These are phyloP conservation scores for Ogataea methanolica DNA, from an alignment of 805 yeast species.

Conservation along the genomic window DNA sequence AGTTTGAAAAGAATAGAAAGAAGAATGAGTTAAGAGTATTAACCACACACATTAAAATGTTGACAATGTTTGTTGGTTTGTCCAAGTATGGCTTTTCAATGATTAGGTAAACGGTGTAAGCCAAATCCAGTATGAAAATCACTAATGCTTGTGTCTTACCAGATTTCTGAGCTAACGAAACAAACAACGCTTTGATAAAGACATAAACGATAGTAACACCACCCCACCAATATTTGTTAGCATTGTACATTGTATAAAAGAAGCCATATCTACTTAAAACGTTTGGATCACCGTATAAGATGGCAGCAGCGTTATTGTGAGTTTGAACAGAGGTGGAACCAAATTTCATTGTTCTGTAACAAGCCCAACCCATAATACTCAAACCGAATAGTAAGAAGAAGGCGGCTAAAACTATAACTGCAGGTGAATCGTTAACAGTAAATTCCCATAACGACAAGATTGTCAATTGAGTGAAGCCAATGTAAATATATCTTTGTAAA, in stretches of 20 bases:
- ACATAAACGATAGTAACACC: slow-evolving; percentile 55
- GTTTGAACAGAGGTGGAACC: slow-evolving; percentile 57
- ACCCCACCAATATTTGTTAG: slow-evolving; percentile 81
- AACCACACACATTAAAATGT: slow-evolving; percentile 68
- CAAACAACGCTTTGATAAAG: slow-evolving; percentile 64
- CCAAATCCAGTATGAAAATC: slow-evolving; percentile 70
- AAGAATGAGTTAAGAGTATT: slow-evolving; percentile 75
- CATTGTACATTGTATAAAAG: slow-evolving; percentile 84
- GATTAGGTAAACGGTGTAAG: slow-evolving; percentile 60
- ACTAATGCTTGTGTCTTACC: slow-evolving; percentile 81
- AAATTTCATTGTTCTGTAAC: slow-evolving; percentile 55
- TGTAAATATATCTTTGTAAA: slow-evolving; percentile 68
- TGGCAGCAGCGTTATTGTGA: slow-evolving; percentile 80
- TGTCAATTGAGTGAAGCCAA: slow-evolving; percentile 80
- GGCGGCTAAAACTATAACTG: slow-evolving; percentile 77
- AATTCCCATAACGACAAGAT: slow-evolving; percentile 88
- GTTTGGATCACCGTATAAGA: slow-evolving; percentile 72
- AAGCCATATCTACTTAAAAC: slow-evolving; percentile 80
- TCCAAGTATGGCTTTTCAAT: slow-evolving; percentile 73
- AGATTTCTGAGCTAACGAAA: slow-evolving; percentile 72
- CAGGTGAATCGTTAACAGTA: slow-evolving; percentile 75
- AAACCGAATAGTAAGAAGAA: slow-evolving; percentile 60
- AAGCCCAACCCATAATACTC: slow-evolving; percentile 59
- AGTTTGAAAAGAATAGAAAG: slow-evolving; percentile 78
- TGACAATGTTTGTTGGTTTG: slow-evolving; percentile 73